Evolutionary conservation across 768 basidiomycete genomes (phyloP), one percentile per base, ranked within the genome.

Genomic region (Mycena vitilis): DNA sequence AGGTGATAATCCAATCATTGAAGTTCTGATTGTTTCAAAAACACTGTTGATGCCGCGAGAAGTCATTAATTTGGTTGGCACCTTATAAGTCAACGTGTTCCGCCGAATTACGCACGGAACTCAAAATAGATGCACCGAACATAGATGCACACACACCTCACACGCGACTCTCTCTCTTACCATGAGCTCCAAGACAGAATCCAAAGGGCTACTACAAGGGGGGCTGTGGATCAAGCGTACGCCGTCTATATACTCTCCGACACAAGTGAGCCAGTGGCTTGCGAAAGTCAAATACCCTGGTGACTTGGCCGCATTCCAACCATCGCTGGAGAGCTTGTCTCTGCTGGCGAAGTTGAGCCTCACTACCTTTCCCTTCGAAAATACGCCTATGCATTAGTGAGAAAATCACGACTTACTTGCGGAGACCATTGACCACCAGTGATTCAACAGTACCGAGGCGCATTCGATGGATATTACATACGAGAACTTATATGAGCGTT

Each of bases 341-440:
- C 52, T 60, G 6, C n/a, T 71, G 16, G 48, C 52, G 20, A 62
- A 63, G 40, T 38, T 71, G 52, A 67, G 56, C 53, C 57, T 68
- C 20, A 59, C 63, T 6, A 68, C 70, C 5, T 71, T 68, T 23
- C 70, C 70, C 34, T 71, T 71, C 42, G 70, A 71, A 44, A 68
- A 71, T 47, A 71, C 70, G 7, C 54, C 70, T 9, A 64, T 71
- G 70, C 66, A 71, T 42, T 71, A 71, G 70, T 71, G 52, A 40
- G 69, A 63, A 5, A 2, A 4, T 20, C 15, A 0, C 2, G 40
- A 34, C 20, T n/a, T 49, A 34, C 20, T n/a, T 38, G 8, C 2
- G 6, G 25, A 11, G 12, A 2, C n/a, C 47, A 18, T 1, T 53
- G 20, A 52, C 11, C 7, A n/a, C 36, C 22, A 34, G 25, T 30